phyloP scores from a whole-genome alignment of 345 rosid genomes.

The Eucalyptus erythrocorys region DNA sequence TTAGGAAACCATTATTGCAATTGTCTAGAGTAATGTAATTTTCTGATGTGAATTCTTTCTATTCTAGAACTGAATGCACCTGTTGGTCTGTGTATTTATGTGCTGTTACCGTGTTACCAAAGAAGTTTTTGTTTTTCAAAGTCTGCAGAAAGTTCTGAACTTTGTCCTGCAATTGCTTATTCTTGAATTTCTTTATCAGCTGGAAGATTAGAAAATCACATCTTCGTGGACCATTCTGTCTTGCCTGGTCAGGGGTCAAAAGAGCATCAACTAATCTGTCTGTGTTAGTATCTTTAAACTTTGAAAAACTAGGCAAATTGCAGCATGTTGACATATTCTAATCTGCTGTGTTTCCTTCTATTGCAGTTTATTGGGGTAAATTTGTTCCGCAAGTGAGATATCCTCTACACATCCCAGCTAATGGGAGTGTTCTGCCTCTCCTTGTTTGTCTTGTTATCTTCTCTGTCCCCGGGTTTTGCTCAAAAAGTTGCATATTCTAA shows the following conservation, averaged over 20 bases:
- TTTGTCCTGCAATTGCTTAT: not conserved
- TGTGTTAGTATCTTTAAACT: not conserved
- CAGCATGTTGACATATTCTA: not conserved
- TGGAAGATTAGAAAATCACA: not conserved
- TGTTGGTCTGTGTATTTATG: not conserved
- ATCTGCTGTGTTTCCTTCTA: not conserved
- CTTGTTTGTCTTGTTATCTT: slow-evolving; percentile 29
- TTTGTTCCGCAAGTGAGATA: not conserved
- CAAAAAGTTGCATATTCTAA: slow-evolving; percentile 24
- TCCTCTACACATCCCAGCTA: not conserved
- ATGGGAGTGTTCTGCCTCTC: slow-evolving; percentile 29
- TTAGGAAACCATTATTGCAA: not conserved
- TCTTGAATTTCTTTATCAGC: not conserved
- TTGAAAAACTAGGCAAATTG: not conserved
- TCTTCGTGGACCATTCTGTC: not conserved
- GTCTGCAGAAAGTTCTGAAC: not conserved
- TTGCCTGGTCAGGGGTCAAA: not conserved
- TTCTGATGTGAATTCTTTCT: not conserved
- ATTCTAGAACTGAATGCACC: not conserved
- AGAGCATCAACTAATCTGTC: not conserved
- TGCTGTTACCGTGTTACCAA: not conserved
- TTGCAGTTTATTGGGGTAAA: not conserved
- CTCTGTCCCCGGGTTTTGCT: slow-evolving; percentile 32
- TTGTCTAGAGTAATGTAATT: not conserved
- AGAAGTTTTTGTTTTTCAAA: not conserved